Percentiles rank a stretch among this genome's conserved stretches.
Conservation (phyloP, 1,284 basidiomycete species). For the Chiua sp. region DNA sequence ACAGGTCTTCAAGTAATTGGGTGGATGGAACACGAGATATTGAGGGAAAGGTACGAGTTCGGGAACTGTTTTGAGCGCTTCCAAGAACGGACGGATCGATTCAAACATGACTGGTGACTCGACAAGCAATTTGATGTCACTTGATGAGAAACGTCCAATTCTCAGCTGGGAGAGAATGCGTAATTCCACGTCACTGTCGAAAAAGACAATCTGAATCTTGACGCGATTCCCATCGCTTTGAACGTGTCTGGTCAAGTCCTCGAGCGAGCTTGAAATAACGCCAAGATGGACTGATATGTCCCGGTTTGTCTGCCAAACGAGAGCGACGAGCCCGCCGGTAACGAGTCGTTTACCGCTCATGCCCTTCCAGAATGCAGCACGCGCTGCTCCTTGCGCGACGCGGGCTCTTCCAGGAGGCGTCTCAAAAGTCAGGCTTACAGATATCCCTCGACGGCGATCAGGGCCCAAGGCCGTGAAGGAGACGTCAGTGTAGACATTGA, state of each 20-base stretch:
- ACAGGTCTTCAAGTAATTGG: constrained; percentile 35
- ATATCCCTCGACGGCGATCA: constrained; percentile 51
- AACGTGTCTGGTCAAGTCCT: constrained; percentile 48
- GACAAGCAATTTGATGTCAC: constrained; percentile 45
- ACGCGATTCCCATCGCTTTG: constrained; percentile 37
- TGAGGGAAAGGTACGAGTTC: constrained; percentile 56
- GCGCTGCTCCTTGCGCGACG: constrained; percentile 35
- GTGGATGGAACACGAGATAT: constrained; percentile 52
- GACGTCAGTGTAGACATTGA: constrained; percentile 61
- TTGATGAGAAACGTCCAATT: constrained; percentile 7
- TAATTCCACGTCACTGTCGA: constrained; percentile 53
- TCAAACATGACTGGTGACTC: constrained; percentile 67
- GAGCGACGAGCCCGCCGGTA: constrained; percentile 60
- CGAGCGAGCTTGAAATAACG: constrained; percentile 44
- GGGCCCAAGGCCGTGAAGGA: constrained; percentile 47
- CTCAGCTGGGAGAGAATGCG: constrained; percentile 47
- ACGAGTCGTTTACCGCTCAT: constrained; percentile 57
- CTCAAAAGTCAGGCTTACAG: constrained; percentile 48
- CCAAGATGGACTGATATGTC: constrained; percentile 52
- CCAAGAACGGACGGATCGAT: constrained; percentile 64
- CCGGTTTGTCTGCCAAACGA: constrained; percentile 47
- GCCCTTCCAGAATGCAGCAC: constrained; percentile 58
- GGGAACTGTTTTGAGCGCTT: constrained; percentile 56
- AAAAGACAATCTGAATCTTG: constrained; percentile 53
- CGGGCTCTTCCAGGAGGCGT: constrained; percentile 60